Percentiles rank a stretch among this genome's conserved stretches.
phyloP scores from a whole-genome alignment of 192 early-diverging fungal genomes.

The Cladochytrium replicatum region DNA sequence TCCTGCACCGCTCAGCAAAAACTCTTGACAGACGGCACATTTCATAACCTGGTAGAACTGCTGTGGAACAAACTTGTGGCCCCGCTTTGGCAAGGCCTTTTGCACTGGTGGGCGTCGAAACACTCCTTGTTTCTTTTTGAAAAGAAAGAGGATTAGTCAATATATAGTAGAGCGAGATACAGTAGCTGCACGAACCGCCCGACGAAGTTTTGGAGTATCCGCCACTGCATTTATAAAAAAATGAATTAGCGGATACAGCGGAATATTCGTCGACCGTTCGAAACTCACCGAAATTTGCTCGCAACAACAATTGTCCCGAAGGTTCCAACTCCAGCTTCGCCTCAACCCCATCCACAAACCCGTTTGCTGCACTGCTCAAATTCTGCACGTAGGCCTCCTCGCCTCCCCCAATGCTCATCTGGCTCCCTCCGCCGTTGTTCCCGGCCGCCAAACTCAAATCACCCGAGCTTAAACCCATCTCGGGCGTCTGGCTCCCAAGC shows the following conservation, averaged over 20 bases:
- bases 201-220: slow-evolving; percentile 2
- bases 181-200: not conserved
- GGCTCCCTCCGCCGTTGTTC: slow-evolving; percentile 17
- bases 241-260: slow-evolving; percentile 7
- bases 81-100: slow-evolving; percentile 52
- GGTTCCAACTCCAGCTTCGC: slow-evolving; percentile 92
- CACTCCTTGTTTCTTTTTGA: slow-evolving; percentile 39
- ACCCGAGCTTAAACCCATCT: not conserved
- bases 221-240: not conserved
- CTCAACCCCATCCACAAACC: slow-evolving; percentile 48
- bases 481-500: not conserved
- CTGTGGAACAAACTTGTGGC: slow-evolving; percentile 80
- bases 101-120: slow-evolving; percentile 32
- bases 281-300: slow-evolving; percentile 69
- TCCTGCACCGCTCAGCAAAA: slow-evolving; percentile 69
- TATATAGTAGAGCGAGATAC: not conserved
- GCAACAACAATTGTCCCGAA: slow-evolving; percentile 74
- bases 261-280: too few relatives aligned
- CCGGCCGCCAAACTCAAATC: not conserved
- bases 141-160: not conserved
- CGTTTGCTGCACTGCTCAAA: too few relatives aligned
- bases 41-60: slow-evolving; percentile 90
- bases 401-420: slow-evolving; percentile 24
- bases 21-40: slow-evolving; percentile 89
- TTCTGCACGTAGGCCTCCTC: too few relatives aligned